These are phyloP conservation scores for Pythium diclinum DNA, from an alignment of 352 stramenopile species.

Conservation along the genomic window DNA sequence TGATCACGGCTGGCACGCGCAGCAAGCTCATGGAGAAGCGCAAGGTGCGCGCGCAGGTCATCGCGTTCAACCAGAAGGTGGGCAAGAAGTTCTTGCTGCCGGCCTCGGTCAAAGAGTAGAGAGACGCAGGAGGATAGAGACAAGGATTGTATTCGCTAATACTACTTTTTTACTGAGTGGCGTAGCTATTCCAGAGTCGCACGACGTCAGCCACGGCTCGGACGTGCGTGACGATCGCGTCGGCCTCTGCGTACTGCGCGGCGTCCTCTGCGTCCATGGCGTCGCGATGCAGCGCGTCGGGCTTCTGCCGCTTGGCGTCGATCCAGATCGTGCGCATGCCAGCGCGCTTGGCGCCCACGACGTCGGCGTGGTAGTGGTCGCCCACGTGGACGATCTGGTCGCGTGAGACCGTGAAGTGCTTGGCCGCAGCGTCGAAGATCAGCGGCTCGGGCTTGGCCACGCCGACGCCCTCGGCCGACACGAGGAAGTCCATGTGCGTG, in stretches of 20 bases:
- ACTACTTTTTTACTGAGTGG: background rate
- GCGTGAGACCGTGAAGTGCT: slow-evolving; percentile 19
- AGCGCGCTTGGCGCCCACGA: slow-evolving; percentile 58
- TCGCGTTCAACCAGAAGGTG: slow-evolving; percentile 73
- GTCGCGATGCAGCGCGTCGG: slow-evolving; percentile 30
- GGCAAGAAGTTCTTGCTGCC: slow-evolving; percentile 73
- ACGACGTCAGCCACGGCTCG: slow-evolving; percentile 41
- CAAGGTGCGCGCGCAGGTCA: slow-evolving; percentile 61
- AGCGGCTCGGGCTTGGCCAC: slow-evolving; percentile 38
- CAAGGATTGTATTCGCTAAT: background rate
- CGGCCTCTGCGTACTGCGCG: slow-evolving; percentile 37
- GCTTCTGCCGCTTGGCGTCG: slow-evolving; percentile 41
- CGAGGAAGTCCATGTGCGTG: slow-evolving; percentile 41
- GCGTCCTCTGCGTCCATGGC: slow-evolving; percentile 33
- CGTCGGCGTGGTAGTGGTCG: slow-evolving; percentile 72
- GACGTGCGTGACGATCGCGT: slow-evolving; percentile 63
- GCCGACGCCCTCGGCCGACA: slow-evolving; percentile 54
- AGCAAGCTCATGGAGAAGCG: slow-evolving; percentile 77
- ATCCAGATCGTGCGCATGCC: slow-evolving; percentile 71
- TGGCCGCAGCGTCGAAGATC: slow-evolving; percentile 58
- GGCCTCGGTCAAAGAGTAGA: slow-evolving; percentile 27
- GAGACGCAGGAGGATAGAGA: background rate
- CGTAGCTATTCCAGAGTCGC: slow-evolving; percentile 38
- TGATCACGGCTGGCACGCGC: slow-evolving; percentile 55
- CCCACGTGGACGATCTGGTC: slow-evolving; percentile 65